Evolutionary conservation across 2,329 filamentous ascomycete species (phyloP), one percentile per base, ranked within the genome.

Genomic region (Clonostachys rhizophaga): DNA sequence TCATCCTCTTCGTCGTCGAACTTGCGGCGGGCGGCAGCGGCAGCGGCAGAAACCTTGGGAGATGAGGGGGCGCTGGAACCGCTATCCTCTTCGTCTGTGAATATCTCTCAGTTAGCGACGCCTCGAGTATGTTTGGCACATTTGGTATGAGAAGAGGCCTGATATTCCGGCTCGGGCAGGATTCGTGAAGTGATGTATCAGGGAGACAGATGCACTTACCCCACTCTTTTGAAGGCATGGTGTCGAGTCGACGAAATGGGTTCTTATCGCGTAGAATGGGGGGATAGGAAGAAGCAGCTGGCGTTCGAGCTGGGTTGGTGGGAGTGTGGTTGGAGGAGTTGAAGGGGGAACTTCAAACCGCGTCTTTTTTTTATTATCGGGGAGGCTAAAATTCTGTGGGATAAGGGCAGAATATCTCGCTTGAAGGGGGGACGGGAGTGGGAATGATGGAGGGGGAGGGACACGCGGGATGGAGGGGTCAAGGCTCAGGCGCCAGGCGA

Each of bases 1-100:
- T 87, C 84, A 34, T 91, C 86, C 68, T 96, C 91, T 66, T 97
- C 92, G 58, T 97, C 92, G 58, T 94, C 91, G 62, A 96, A 96
- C 73, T 94, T 70, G 51, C 64, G 69, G 52, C 75, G 71, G 54
- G 75, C 72, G 45, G 61, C 58, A 48, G 63, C 60, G 37, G 58
- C 52, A 47, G 62, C 63, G 37, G 40, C 40, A 24, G 42, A 18
- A 24, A 30, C 9, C 16, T 45, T 43, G 34, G 73, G 64, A 13
- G 73, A 69, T 30, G 61, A 58, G 43, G 62, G 57, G 41, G 61
- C 52, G 54, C 62, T 63, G 41, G 59, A 61, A 35, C 68, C 66
- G 47, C 61, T 65, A 44, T 69, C 62, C 54, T 69, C 67, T 24
- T 71, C 70, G 50, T 72, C 69, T 69, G 47, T 45, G 45, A 51